Base-by-base conservation (phyloP, 2,329 filamentous ascomycete species). In the Monosporascus sp. region DNA sequence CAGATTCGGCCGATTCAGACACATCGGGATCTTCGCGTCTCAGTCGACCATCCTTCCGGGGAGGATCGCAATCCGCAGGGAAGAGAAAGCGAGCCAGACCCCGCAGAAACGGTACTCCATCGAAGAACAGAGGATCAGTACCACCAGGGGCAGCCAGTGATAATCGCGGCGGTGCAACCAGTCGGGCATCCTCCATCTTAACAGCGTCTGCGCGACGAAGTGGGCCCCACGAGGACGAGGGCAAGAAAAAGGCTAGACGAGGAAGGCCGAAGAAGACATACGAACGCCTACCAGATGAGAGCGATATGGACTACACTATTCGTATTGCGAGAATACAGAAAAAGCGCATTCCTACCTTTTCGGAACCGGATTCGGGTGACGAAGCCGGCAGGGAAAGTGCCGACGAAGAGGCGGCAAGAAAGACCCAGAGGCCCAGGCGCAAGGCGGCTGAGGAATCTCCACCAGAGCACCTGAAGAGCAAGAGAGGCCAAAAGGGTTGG, bases 251-350 rank as follows among this genome's bases (percentile, higher is more conserved):
- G 44, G 61, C 66, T 2, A 44, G 20, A 16, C 41, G 41, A 24
- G 76, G 76, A 2, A 69, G 77, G 11, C 76, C 76, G 4, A 71
- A 60, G 44, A 78, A 74, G 50, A 51, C 63, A 0, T 73, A 72
- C 31, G 50, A 69, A 0, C 75, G 71, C 1, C 66, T 67, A 2
- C 68, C 71, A 1, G 78, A 74, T 19, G 78, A 81, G 64, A 72
- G 76, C 1, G 67, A 76, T 8, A 67, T 72, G 38, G 74, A 79
- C 8, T 80, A 76, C 66, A 64, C 69, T 5, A 58, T 75, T 17
- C 76, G 79, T 20, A 61, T 81, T n/a, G 80, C 80, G 2, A 69
- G 72, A 22, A 55, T 68, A 20, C 67, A 64, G 56, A 73, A 69
- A 51, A 69, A 75, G 56, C 63, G 56, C 1, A 59, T 65, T 57